A percentile compares a stretch with the other conserved stretches of the same genome.
These are phyloP conservation scores for Samsoniella hepiali DNA, from an alignment of 2,329 filamentous ascomycete species.

Conservation along the genomic window DNA sequence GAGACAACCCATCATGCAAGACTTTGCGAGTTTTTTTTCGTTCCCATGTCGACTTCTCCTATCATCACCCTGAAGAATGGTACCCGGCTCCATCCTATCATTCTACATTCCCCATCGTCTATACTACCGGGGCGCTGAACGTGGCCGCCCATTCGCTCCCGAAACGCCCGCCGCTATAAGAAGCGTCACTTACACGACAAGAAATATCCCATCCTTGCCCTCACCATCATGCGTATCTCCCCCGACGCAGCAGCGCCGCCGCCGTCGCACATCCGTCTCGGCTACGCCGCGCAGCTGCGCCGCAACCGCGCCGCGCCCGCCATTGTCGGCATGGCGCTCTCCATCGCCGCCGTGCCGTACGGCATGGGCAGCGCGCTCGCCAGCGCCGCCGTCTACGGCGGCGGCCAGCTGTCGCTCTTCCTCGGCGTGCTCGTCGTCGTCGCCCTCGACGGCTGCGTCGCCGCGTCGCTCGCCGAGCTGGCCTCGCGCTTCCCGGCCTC, in stretches of 20 bases:
- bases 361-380: conserved; percentile 12
- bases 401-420: conserved; percentile 13
- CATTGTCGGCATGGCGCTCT: neutral
- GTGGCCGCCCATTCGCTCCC: too few species aligned
- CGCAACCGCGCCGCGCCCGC: neutral
- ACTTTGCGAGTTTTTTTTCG: neutral
- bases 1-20: neutral
- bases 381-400: conserved; percentile 8
- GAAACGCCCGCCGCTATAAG: neutral
- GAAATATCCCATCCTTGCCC: too few species aligned
- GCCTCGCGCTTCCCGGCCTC: conserved; percentile 20
- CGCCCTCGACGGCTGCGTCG: conserved; percentile 15
- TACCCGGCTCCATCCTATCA: neutral
- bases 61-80: neutral
- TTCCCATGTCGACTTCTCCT: neutral
- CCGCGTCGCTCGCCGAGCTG: conserved; percentile 18
- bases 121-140: neutral
- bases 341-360: conserved; percentile 11
- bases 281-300: neutral
- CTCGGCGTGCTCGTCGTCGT: conserved; percentile 20
- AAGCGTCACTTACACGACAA: neutral
- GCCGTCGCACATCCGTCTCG: neutral
- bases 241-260: neutral
- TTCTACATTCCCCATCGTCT: neutral
- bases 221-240: neutral